Conservation (phyloP, 2,329 filamentous ascomycete species). For the Fusarium armeniacum region DNA sequence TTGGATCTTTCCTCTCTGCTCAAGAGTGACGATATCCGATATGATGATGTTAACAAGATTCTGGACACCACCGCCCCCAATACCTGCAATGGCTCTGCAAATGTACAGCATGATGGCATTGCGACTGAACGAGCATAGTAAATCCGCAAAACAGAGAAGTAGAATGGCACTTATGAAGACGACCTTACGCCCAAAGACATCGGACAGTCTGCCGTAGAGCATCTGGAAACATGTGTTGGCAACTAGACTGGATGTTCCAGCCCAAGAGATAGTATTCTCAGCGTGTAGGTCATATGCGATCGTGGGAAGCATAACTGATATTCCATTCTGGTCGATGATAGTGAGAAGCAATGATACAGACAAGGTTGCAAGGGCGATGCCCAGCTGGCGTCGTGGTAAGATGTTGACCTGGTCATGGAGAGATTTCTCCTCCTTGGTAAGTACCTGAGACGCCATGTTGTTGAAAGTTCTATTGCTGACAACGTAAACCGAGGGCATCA, state of each 20-base stretch:
- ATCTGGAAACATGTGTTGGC: slow-evolving; percentile 19
- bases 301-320: slow-evolving; percentile 1
- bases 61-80: neutral
- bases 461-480: too few relatives aligned
- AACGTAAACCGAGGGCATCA: too few relatives aligned
- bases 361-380: neutral
- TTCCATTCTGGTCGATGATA: slow-evolving; percentile 7
- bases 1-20: slow-evolving; percentile 8
- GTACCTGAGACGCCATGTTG: slow-evolving; percentile 1
- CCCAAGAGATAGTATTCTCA: neutral
- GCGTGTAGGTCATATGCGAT: neutral
- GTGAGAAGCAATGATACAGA: neutral
- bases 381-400: neutral
- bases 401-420: neutral
- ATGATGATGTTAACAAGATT: slow-evolving; percentile 12
- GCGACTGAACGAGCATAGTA: neutral
- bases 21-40: neutral
- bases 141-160: neutral
- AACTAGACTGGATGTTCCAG: slow-evolving; percentile 1
- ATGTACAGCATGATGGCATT: slow-evolving; percentile 9
- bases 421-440: slow-evolving; percentile 8
- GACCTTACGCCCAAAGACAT: slow-evolving; percentile 14
- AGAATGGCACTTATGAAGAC: neutral
- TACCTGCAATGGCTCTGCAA: neutral
- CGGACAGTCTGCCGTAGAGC: neutral